Conservation (phyloP, 2,329 filamentous ascomycete species). For the Bipolaris sorokiniana region DNA sequence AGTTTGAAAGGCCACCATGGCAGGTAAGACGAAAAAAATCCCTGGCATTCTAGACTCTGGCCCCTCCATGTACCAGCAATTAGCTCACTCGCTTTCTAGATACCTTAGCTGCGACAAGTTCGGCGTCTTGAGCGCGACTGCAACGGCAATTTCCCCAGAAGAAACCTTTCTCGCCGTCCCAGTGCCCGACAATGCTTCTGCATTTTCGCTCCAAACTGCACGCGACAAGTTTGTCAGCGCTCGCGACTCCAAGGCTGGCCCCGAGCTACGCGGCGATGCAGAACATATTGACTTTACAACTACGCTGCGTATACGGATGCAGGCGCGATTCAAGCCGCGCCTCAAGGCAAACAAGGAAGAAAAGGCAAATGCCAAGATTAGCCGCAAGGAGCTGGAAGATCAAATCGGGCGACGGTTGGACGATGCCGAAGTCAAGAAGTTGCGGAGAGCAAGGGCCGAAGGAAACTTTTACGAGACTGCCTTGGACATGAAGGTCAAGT, state of each 20-base stretch:
- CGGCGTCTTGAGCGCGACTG: slow-evolving; percentile 75
- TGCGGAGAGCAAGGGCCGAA: slow-evolving; percentile 83
- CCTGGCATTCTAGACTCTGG: neutral
- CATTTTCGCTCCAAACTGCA: slow-evolving; percentile 76
- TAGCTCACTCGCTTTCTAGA: slow-evolving; percentile 50
- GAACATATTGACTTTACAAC: slow-evolving; percentile 71
- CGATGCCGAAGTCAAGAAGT: slow-evolving; percentile 81
- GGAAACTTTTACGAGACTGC: slow-evolving; percentile 89
- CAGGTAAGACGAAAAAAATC: slow-evolving; percentile 57
- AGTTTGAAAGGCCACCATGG: slow-evolving; percentile 92
- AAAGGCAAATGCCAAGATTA: slow-evolving; percentile 84
- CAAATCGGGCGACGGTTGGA: slow-evolving; percentile 76
- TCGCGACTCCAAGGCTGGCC: slow-evolving; percentile 49
- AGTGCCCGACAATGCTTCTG: slow-evolving; percentile 67
- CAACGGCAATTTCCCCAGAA: slow-evolving; percentile 81
- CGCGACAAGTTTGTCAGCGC: slow-evolving; percentile 73
- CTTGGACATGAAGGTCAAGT: slow-evolving; percentile 86
- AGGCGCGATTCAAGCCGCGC: slow-evolving; percentile 88
- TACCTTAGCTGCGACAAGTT: slow-evolving; percentile 87
- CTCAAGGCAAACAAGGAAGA: slow-evolving; percentile 81
- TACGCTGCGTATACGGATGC: slow-evolving; percentile 85
- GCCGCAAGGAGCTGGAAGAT: slow-evolving; percentile 80
- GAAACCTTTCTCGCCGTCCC: slow-evolving; percentile 78
- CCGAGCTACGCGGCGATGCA: slow-evolving; percentile 79
- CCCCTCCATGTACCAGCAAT: neutral